Evolutionary conservation across 208 protist species (phyloP), one percentile per base, ranked within the genome.

Genomic region (Porcisia deanei): DNA sequence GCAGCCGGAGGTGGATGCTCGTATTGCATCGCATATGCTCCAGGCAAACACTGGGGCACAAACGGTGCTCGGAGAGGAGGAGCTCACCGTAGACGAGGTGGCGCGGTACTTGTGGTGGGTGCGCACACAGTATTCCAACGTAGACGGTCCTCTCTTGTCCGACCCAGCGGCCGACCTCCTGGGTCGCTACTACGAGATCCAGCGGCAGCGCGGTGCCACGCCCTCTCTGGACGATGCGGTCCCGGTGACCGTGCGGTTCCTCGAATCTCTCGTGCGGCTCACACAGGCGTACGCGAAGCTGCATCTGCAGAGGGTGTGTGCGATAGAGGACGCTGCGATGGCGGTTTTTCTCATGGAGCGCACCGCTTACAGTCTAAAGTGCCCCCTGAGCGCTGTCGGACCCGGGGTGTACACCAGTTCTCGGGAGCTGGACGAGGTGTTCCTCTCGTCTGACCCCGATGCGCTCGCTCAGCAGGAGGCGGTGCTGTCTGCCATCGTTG

Each of bases 281-380:
- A 85, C 97, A 25, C 97, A 99, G 86, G 98, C 98, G 6, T 93
- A 99, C 85, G 97, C 97, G 0, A 95, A 98, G 80, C 80, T 99
- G 49, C 98, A 99, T 86, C 65, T 95, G 71, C 86, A 94, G 75
- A 65, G 87, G 25, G 59, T 89, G 2, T 94, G 92, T 78, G 89
- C 86, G 20, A 69, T 94, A 34, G 85, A 94, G 54, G 93, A 98
- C 69, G 94, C 90, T 14, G 91, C 92, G n/a, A 90, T 95, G 82
- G 88, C 93, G 16, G 87, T 98, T 37, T 93, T 94, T 64, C 75
- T 98, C 58, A 91, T 96, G 85, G 93, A 98, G 81, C 90, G 91
- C 60, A 92, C 89, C 30, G 91, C 91, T 1, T 85, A 95, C 77
- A 88, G 86, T 67, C 82, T 97, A 49, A 97, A 97, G 83, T 90